Percentiles rank a stretch among this genome's conserved stretches.
These are phyloP conservation scores for Carpinus fangiana DNA, from an alignment of 306 rosid species.

Conservation along the genomic window DNA sequence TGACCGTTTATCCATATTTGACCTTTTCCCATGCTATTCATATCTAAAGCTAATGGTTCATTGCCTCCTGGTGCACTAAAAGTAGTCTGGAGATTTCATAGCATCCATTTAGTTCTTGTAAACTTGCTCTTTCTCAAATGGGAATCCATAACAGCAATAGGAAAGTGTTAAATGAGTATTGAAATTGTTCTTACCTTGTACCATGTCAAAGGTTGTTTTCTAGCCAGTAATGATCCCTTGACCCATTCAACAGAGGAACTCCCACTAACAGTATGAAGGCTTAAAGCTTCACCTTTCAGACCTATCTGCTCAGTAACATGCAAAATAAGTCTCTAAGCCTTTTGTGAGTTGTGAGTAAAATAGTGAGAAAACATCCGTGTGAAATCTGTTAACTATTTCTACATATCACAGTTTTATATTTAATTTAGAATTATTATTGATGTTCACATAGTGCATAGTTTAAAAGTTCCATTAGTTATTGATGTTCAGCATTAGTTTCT, in stretches of 20 bases:
- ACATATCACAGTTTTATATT: neutral
- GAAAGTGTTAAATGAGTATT: slow-evolving; percentile 13
- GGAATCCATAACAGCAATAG: slow-evolving; percentile 6
- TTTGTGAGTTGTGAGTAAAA: neutral
- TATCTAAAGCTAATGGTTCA: slow-evolving; percentile 85
- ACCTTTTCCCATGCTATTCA: slow-evolving; percentile 97
- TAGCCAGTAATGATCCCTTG: slow-evolving; percentile 58
- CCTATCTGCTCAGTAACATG: slow-evolving; percentile 63
- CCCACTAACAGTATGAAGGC: slow-evolving; percentile 73
- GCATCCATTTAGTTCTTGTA: slow-evolving; percentile 13
- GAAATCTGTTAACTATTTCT: neutral
- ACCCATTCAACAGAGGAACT: slow-evolving; percentile 84
- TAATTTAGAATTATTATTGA: neutral
- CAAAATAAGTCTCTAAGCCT: slow-evolving; percentile 12
- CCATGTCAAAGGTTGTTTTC: slow-evolving; percentile 83
- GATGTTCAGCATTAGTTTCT: neutral
- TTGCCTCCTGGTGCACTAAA: slow-evolving; percentile 71
- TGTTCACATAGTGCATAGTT: neutral
- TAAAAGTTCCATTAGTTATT: neutral
- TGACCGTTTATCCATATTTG: slow-evolving; percentile 87
- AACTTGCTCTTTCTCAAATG: neutral
- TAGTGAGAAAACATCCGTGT: neutral
- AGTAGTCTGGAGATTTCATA: slow-evolving; percentile 52
- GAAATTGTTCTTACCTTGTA: slow-evolving; percentile 66
- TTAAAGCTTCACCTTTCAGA: slow-evolving; percentile 71